phyloP scores from a whole-genome alignment of 140 eudicot species.

The Senecio squalidus region DNA sequence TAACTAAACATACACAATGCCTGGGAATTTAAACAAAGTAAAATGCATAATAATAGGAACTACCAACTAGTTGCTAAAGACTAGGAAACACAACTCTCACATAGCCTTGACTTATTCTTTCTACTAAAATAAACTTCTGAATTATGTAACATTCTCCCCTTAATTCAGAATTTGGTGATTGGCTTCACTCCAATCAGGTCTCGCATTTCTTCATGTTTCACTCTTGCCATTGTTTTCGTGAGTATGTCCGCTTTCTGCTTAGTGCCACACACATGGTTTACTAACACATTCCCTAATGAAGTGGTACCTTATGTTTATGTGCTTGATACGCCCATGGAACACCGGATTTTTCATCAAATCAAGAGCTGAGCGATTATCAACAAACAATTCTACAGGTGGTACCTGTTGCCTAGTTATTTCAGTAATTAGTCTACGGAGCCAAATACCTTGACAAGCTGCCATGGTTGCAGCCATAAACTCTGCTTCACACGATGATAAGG shows the following conservation, averaged over 20 bases:
- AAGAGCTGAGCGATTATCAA: not conserved
- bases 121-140: not conserved
- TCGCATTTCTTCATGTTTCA: not conserved
- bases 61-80: no score
- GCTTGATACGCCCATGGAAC: not conserved
- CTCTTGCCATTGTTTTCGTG: not conserved
- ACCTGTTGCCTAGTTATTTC: not conserved
- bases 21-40: no score
- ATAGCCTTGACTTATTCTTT: no score
- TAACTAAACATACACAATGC: no score
- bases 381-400: not conserved
- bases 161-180: not conserved
- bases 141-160: not conserved
- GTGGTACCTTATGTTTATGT: not conserved
- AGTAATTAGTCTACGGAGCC: not conserved
- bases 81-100: no score
- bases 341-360: not conserved
- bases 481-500: not conserved
- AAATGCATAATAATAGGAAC: no score
- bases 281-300: not conserved
- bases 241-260: not conserved
- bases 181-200: not conserved
- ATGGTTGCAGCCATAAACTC: not conserved
- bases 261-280: not conserved
- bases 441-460: not conserved